phyloP scores from a whole-genome alignment of 805 yeast genomes.

The Candida berthetii region DNA sequence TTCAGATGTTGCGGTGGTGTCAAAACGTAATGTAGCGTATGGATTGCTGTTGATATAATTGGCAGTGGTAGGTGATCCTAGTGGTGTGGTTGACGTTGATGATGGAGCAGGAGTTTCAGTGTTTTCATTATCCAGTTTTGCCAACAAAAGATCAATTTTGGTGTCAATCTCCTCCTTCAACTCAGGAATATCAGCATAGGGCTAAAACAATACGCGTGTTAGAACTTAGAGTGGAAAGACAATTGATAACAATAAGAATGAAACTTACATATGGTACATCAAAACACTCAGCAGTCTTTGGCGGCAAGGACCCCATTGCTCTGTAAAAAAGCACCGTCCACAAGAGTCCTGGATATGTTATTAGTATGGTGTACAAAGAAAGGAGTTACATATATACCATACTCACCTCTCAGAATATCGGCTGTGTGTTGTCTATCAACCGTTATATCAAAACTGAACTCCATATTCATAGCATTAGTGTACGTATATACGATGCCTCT shows the following conservation, averaged over 20 bases:
- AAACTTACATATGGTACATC: slow-evolving; percentile 47
- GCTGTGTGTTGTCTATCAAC: slow-evolving; percentile 48
- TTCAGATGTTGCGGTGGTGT: slow-evolving; percentile 7
- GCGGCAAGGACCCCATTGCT: slow-evolving; percentile 57
- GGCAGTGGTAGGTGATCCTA: slow-evolving; percentile 10
- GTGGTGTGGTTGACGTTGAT: slow-evolving; percentile 6
- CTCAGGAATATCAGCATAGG: slow-evolving; percentile 40
- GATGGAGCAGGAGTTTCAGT: slow-evolving; percentile 2
- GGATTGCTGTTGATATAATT: slow-evolving; percentile 7
- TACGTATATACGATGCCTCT: no score
- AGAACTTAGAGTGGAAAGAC: no score
- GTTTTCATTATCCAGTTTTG: slow-evolving; percentile 15
- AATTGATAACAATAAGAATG: slow-evolving; percentile 1
- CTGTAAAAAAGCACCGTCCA: slow-evolving; percentile 67
- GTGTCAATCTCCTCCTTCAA: slow-evolving; percentile 37
- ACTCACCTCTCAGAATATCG: slow-evolving; percentile 49
- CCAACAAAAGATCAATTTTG: slow-evolving; percentile 24
- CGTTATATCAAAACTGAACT: slow-evolving; percentile 37
- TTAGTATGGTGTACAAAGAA: slow-evolving; percentile 3
- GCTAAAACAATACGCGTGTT: slow-evolving; percentile 20
- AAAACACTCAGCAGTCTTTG: slow-evolving; percentile 47
- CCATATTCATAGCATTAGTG: no score
- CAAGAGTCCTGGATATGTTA: slow-evolving; percentile 37
- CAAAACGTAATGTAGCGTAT: slow-evolving; percentile 11
- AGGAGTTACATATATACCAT: neutral